phyloP scores from a whole-genome alignment of 345 rosid genomes.

The Sisymbrium irio region DNA sequence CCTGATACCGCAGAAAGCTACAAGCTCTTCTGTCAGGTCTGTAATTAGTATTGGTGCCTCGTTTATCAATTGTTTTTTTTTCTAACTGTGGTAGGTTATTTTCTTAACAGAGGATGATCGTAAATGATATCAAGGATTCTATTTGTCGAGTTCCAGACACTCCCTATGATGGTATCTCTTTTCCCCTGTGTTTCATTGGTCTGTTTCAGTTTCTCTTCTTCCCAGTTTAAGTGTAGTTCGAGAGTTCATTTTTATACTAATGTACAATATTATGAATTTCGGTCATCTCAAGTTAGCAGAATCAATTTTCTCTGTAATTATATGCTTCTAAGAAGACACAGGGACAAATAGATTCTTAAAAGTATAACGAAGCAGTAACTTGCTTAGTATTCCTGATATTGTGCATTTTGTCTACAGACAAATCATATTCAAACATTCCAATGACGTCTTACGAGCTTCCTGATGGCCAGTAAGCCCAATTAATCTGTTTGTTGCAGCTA shows the following conservation, averaged over 20 bases:
- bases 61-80: background rate
- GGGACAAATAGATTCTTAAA: too few relatives aligned
- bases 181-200: background rate
- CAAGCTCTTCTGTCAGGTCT: slow-evolving; percentile 81
- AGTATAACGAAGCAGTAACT: too few relatives aligned
- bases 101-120: slow-evolving; percentile 72
- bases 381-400: slow-evolving; percentile 19
- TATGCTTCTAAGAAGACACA: background rate
- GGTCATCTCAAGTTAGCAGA: background rate
- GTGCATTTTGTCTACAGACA: slow-evolving; percentile 45
- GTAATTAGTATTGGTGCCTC: slow-evolving; percentile 17
- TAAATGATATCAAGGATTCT: slow-evolving; percentile 85
- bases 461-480: slow-evolving; percentile 83
- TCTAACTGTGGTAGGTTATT: slow-evolving; percentile 7
- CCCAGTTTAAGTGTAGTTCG: too few relatives aligned
- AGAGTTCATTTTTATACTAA: background rate
- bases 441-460: slow-evolving; percentile 95
- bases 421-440: slow-evolving; percentile 82
- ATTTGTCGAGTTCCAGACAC: slow-evolving; percentile 95
- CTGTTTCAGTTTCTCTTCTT: background rate
- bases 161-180: slow-evolving; percentile 71
- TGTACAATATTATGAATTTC: background rate
- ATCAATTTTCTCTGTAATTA: background rate
- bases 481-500: background rate
- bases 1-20: slow-evolving; percentile 87